These are phyloP conservation scores for Penicillium steckii DNA, from an alignment of 495 filamentous ascomycete genomes.

Conservation along the genomic window DNA sequence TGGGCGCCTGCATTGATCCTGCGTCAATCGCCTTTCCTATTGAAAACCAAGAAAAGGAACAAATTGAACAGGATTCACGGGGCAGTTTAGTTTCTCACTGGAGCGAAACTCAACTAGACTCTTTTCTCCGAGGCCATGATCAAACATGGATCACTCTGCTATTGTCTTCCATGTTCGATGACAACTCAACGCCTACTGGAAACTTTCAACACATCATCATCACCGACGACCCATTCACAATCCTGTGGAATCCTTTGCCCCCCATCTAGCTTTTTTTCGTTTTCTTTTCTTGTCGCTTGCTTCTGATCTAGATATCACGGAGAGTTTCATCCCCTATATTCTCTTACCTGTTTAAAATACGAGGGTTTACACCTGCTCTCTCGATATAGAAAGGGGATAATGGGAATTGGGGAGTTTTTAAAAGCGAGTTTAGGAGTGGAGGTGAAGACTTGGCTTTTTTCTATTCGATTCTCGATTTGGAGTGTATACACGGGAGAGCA, in stretches of 20 bases:
- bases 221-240: conserved; percentile 17
- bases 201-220: conserved; percentile 22
- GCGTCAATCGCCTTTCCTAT: background rate
- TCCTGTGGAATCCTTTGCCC: conserved; percentile 15
- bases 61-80: conserved; percentile 2
- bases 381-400: conserved; percentile 19
- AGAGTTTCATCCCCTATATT: conserved; percentile 37
- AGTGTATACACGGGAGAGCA: conserved; percentile 20
- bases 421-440: conserved; percentile 23
- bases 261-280: conserved; percentile 36
- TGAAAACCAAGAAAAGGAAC: conserved; percentile 4
- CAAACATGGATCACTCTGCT: background rate
- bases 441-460: conserved; percentile 16
- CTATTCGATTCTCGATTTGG: conserved; percentile 8
- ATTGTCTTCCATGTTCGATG: background rate
- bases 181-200: conserved; percentile 9
- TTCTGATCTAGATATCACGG: conserved; percentile 69
- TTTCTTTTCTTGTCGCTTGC: conserved; percentile 51
- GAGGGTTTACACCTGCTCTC: conserved; percentile 59
- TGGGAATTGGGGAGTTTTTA: conserved; percentile 8
- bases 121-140: background rate
- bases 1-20: conserved; percentile 5
- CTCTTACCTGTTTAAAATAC: conserved; percentile 65
- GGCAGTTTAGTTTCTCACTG: background rate
- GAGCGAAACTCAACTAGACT: conserved; percentile 4